These are phyloP conservation scores for Zoysia pacifica DNA, from an alignment of 176 grass and related monocot genomes.

Conservation along the genomic window DNA sequence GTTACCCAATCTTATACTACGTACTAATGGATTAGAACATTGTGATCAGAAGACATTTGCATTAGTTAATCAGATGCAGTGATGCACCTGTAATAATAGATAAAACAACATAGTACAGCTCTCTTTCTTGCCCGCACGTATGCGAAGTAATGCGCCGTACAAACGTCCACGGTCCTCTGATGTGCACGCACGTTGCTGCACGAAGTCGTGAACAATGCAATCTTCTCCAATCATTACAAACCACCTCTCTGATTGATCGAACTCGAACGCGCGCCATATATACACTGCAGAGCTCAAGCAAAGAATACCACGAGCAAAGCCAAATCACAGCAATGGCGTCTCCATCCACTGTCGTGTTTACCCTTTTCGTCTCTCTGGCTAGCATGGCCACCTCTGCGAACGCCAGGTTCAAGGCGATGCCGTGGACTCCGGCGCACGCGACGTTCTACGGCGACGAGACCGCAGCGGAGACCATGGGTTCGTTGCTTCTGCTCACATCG, in stretches of 20 bases:
- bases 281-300: no score
- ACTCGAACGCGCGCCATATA: no score
- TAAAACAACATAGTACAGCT: no score
- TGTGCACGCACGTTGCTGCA: slow-evolving; percentile 38
- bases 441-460: slow-evolving; percentile 90
- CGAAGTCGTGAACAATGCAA: not conserved
- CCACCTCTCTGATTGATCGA: slow-evolving; percentile 1
- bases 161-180: not conserved
- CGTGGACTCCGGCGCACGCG: slow-evolving; percentile 67
- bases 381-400: not conserved
- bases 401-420: slow-evolving; percentile 54
- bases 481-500: not conserved
- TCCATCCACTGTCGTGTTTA: no score
- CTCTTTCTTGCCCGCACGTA: slow-evolving; percentile 47
- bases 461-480: slow-evolving; percentile 67
- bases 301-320: no score
- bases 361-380: no score
- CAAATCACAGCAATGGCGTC: no score
- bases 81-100: slow-evolving; percentile 10
- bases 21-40: not conserved
- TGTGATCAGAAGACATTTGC: not conserved
- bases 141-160: not conserved
- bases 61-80: slow-evolving; percentile 2
- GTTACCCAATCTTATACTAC: not conserved
- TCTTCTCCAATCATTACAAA: slow-evolving; percentile 27